Base-by-base conservation (phyloP, 2,329 filamentous ascomycete genomes). In the Diaporthe sp. region DNA sequence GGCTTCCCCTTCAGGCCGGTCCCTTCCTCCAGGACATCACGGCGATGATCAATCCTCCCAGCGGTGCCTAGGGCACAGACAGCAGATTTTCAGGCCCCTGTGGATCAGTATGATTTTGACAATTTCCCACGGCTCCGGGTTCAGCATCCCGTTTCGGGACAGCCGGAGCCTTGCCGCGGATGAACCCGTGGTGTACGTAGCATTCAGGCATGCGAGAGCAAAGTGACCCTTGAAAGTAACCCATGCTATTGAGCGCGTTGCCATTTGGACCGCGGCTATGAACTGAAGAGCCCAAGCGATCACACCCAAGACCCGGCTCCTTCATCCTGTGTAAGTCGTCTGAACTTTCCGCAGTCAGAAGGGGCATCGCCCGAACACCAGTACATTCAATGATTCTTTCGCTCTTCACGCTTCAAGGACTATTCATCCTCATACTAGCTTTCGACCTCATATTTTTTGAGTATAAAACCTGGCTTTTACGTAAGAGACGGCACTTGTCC, bases 41-140 rank as follows among this genome's bases (percentile, higher is more conserved):
- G 47, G 47, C 64, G 15, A 19, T 40, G 45, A 54, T 68, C 47
- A 25, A 19, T 40, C 28, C 45, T 54, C 64, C 5, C 64, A 38
- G 28, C 45, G 9, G 30, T 68, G 47, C 64, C 47, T 68, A 52
- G 33, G 47, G 64, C 45, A 54, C 47, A 68, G 33, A 15, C 25
- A 28, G 6, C 12, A 54, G 64, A 30, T 68, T 68, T 13, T 54
- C 64, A 40, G 33, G 64, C 64, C 33, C 22, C n/a, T 30, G 64
- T 68, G 64, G 33, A 68, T 38, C 47, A 54, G 4, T n/a, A 10
- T 40, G 13, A 38, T 40, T 54, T 25, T 54, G 47, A 30, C n/a
- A 68, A 68, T 68, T 30, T 68, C 64, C 64, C 64, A 54, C 38
- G 33, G 47, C n/a, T 68, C 33, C 33, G 64, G 64, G 17, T 52